Conservation (phyloP, 1,139 yeast species). For the Candida tropicalis region DNA sequence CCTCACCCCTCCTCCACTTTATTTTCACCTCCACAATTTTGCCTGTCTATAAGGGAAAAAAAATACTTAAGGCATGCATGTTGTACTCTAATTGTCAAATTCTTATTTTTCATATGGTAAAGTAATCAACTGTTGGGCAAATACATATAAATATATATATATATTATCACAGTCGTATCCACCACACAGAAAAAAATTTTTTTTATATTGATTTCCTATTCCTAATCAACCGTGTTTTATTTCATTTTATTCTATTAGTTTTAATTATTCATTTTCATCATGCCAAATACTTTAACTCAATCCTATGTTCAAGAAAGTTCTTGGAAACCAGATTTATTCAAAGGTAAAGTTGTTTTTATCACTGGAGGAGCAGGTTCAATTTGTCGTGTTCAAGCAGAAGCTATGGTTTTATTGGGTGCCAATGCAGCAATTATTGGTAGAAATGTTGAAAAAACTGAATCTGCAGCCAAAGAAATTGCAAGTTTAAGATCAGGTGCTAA, state of each 20-base stretch:
- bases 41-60: no score
- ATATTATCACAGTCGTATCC: no score
- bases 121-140: no score
- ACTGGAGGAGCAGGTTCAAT: constrained; percentile 98
- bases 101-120: no score
- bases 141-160: no score
- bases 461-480: constrained; percentile 69
- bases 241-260: background rate
- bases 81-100: no score
- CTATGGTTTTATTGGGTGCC: constrained; percentile 82
- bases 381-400: constrained; percentile 88
- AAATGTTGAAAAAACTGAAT: constrained; percentile 62
- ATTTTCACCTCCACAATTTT: no score
- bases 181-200: no score
- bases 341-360: constrained; percentile 84
- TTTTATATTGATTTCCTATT: background rate
- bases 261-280: constrained; percentile 1
- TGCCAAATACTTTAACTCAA: constrained; percentile 27
- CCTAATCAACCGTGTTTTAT: background rate
- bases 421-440: constrained; percentile 90
- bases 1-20: no score
- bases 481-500: constrained; percentile 61
- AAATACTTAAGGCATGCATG: no score
- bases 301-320: constrained; percentile 29
- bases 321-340: constrained; percentile 68